Evolutionary conservation across 2,329 filamentous ascomycete genomes (phyloP).

Genomic region (Emericellopsis atlantica): DNA sequence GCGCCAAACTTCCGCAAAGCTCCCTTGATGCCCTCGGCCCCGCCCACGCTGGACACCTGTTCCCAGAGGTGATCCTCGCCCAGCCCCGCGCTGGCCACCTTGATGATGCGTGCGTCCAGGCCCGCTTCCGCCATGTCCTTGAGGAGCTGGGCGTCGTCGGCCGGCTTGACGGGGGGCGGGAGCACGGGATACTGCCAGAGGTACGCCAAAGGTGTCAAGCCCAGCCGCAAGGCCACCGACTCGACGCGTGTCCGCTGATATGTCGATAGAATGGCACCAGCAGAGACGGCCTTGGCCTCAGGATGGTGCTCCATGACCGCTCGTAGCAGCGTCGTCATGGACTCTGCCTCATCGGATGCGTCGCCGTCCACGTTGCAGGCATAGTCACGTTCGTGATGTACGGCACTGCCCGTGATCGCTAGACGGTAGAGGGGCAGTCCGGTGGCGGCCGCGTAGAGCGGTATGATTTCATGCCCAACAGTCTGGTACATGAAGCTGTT

Average conservation of each 20-base stretch:
- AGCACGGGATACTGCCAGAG: slow-evolving; percentile 84
- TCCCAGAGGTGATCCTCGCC: slow-evolving; percentile 72
- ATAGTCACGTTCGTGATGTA: slow-evolving; percentile 64
- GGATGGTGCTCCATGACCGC: slow-evolving; percentile 58
- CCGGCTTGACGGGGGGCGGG: slow-evolving; percentile 29
- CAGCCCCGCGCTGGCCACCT: slow-evolving; percentile 83
- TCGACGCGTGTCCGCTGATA: slow-evolving; percentile 97
- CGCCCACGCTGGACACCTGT: slow-evolving; percentile 51
- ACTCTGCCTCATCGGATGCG: slow-evolving; percentile 71
- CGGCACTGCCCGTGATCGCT: slow-evolving; percentile 58
- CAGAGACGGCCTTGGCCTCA: slow-evolving; percentile 72
- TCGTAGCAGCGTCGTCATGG: slow-evolving; percentile 62
- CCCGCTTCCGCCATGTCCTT: slow-evolving; percentile 68
- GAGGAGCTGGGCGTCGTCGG: slow-evolving; percentile 47
- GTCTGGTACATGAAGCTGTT: slow-evolving; percentile 99
- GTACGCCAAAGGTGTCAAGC: slow-evolving; percentile 70
- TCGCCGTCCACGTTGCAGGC: slow-evolving; percentile 12
- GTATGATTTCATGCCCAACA: slow-evolving; percentile 77
- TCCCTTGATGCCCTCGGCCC: slow-evolving; percentile 31
- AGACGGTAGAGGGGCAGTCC: slow-evolving; percentile 74
- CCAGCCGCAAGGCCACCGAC: slow-evolving; percentile 75
- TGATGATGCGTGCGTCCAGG: slow-evolving; percentile 84
- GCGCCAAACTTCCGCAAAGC: slow-evolving; percentile 57
- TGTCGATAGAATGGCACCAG: slow-evolving; percentile 85
- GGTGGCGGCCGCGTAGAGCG: slow-evolving; percentile 70